Base-by-base conservation (phyloP, 129 eudicot genomes). In the Calendula officinalis region DNA sequence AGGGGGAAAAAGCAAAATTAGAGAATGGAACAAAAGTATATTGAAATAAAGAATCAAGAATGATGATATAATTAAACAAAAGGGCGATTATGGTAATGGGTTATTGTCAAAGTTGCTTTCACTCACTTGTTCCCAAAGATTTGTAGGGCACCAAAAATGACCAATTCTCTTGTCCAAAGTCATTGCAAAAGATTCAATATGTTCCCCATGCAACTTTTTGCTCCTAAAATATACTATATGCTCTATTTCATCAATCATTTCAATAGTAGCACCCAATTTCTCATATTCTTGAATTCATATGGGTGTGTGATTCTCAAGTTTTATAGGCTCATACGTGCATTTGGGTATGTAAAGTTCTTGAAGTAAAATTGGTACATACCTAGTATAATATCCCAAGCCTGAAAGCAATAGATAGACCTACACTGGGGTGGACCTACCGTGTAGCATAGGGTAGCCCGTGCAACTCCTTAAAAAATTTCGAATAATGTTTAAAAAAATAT, bases 101-200 rank as follows among this genome's bases (percentile, higher is more conserved):
- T 66, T 74, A 65, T 74, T 66, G 62, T 74, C 73, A 74, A 67
- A 61, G 69, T 71, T 71, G 53, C 76, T 71, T 71, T 71, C 76
- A 71, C 60, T 71, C 76, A 71, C 56, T 62, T 71, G 76, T 71
- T 61, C 76, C 34, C 56, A 71, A 65, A 74, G 78, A 74, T 74
- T 66, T 74, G 78, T 66, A 74, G 78, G 73, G 73, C 67, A 74
- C 68, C 53, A 33, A 35, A 74, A 45, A 56, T 66, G 78, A 66
- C 78, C 78, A 74, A 66, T 74, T 74, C 67, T 66, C 67, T 56
- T 73, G 67, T 22, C 55, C 72, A 74, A 74, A 74, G 78, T 74
- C 68, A 48, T 66, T 58, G 73, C 56, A 74, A 74, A 74, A 74
- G 73, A 74, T 74, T 74, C 78, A 74, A 74, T 74, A 74, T 74